Conservation (phyloP, 768 basidiomycete species). For the Boletus sensibilis region DNA sequence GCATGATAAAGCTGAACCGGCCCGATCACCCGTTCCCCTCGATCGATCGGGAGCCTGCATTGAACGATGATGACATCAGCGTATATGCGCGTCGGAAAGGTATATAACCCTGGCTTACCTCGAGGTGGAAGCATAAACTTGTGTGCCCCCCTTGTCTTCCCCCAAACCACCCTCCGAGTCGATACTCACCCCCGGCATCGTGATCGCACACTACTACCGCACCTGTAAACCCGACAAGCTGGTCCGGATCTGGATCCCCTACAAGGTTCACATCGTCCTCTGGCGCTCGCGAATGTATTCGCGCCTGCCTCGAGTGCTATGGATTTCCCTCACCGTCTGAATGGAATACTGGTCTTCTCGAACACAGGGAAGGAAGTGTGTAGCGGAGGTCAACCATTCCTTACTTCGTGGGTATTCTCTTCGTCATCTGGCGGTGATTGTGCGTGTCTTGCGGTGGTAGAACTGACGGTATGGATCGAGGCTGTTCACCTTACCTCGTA, state of each 20-base stretch:
- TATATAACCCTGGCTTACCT: background rate
- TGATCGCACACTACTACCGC: background rate
- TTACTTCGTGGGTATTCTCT: background rate
- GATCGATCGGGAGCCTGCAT: background rate
- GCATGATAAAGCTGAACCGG: background rate
- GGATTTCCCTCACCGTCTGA: background rate
- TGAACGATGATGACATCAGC: background rate
- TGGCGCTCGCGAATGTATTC: background rate
- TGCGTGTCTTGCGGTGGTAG: background rate
- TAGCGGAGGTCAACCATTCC: background rate
- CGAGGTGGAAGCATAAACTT: background rate
- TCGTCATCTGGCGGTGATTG: background rate
- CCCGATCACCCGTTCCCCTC: background rate
- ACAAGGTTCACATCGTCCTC: background rate
- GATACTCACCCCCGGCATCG: background rate
- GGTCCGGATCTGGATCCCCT: background rate
- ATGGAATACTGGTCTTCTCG: background rate
- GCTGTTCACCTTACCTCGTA: background rate
- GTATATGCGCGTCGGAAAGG: background rate
- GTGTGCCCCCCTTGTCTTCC: background rate
- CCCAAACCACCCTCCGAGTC: background rate
- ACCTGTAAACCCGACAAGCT: background rate
- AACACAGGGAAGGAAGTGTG: background rate
- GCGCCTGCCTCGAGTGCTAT: background rate
- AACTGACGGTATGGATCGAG: background rate